phyloP scores from a whole-genome alignment of 1,284 basidiomycete species.

The Puccinia hordei region DNA sequence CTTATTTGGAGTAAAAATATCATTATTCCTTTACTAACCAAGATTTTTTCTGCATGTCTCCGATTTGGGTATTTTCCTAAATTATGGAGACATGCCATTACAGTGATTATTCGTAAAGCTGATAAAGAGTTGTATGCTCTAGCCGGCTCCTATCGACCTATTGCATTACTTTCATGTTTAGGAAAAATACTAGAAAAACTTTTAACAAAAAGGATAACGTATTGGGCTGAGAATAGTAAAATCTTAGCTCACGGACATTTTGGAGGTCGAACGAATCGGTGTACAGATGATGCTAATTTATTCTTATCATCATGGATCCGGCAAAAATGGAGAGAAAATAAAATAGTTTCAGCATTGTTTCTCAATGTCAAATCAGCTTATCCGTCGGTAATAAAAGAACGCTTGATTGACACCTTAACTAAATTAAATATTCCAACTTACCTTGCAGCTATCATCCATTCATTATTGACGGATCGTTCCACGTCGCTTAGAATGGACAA shows the following conservation, averaged over 20 bases:
- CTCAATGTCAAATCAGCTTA: conserved; percentile 33
- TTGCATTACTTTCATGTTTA: not conserved
- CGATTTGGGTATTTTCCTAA: not conserved
- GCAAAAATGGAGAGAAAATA: conserved; percentile 12
- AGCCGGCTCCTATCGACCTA: not conserved
- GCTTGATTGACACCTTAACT: not conserved
- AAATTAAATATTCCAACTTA: not conserved
- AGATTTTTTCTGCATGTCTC: not conserved
- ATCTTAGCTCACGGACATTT: not conserved
- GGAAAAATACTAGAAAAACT: conserved; percentile 11
- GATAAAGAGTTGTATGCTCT: not conserved
- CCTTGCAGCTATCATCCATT: not conserved
- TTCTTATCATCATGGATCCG: conserved; percentile 15
- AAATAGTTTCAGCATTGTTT: not conserved
- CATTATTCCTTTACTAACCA: not conserved
- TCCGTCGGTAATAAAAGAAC: not conserved
- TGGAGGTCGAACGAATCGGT: not conserved
- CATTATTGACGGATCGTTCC: no score
- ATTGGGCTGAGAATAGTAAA: not conserved
- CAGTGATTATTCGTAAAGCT: conserved; percentile 11
- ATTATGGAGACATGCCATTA: not conserved
- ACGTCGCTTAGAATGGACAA: conserved; percentile 3
- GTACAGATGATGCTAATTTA: no score
- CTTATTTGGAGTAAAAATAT: not conserved
- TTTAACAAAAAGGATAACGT: not conserved